Conservation (phyloP, 1,284 basidiomycete species). For the Leccinum pachyderme region DNA sequence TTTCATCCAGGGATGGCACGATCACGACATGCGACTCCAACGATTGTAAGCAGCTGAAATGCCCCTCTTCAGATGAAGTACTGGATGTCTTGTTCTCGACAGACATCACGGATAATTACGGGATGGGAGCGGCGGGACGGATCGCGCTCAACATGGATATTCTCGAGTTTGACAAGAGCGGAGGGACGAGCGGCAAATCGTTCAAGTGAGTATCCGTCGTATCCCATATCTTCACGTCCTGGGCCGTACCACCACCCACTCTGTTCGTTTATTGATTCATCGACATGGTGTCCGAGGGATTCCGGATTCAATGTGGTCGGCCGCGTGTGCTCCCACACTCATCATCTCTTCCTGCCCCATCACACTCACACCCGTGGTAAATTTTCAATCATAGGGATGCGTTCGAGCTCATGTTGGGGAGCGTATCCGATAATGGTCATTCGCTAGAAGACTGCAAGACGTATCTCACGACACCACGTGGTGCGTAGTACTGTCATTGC, state of each 20-base stretch:
- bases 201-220: constrained; percentile 15
- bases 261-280: not conserved
- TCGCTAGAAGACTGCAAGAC: constrained; percentile 25
- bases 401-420: constrained; percentile 24
- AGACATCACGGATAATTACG: constrained; percentile 74
- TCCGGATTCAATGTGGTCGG: not conserved
- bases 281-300: constrained; percentile 7
- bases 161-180: constrained; percentile 49
- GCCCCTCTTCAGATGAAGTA: not conserved
- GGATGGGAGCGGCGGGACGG: constrained; percentile 36
- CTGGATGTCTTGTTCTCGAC: not conserved
- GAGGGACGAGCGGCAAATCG: constrained; percentile 24
- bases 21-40: constrained; percentile 91
- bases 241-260: not conserved
- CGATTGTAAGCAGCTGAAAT: constrained; percentile 61
- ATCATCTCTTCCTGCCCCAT: not conserved
- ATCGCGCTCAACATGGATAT: constrained; percentile 27
- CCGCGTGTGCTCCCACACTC: constrained; percentile 9
- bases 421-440: constrained; percentile 19
- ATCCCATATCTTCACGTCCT: not conserved
- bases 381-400: constrained; percentile 19
- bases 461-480: constrained; percentile 24
- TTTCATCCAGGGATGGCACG: constrained; percentile 75
- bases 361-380: constrained; percentile 18
- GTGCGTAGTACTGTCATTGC: constrained; percentile 10